Percentiles rank a stretch among this genome's conserved stretches.
These are phyloP conservation scores for Geopyxis carbonaria DNA, from an alignment of 495 filamentous ascomycete species.

Conservation along the genomic window DNA sequence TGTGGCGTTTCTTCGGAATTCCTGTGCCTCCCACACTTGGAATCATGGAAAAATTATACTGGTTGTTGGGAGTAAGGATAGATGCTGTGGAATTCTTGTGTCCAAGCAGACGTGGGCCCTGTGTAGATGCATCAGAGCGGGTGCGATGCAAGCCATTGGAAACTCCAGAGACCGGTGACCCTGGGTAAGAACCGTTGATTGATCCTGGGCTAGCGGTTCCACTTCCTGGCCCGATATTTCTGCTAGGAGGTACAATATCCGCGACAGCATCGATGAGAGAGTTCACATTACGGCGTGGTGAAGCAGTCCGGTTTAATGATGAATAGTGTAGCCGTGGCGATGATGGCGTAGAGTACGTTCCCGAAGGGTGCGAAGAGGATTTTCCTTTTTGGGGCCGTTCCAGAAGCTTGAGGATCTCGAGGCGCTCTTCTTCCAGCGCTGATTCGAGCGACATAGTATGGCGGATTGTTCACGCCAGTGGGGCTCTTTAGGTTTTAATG, in stretches of 20 bases:
- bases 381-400: slow-evolving; percentile 28
- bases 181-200: not conserved
- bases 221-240: too few relatives aligned
- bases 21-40: slow-evolving; percentile 10
- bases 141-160: slow-evolving; percentile 3
- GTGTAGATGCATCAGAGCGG: not conserved
- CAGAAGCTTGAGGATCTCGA: slow-evolving; percentile 49
- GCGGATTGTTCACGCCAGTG: too few relatives aligned
- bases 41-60: slow-evolving; percentile 19
- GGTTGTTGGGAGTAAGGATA: slow-evolving; percentile 14
- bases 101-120: slow-evolving; percentile 17
- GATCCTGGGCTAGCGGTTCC: slow-evolving; percentile 2
- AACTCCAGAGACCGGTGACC: not conserved
- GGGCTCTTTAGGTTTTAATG: too few relatives aligned
- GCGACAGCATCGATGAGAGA: slow-evolving; percentile 20
- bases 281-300: slow-evolving; percentile 23
- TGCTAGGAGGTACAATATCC: not conserved
- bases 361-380: slow-evolving; percentile 28
- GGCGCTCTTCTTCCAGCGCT: slow-evolving; percentile 54
- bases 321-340: slow-evolving; percentile 33
- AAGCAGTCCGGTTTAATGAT: slow-evolving; percentile 34
- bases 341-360: slow-evolving; percentile 32
- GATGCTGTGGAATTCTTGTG: slow-evolving; percentile 4
- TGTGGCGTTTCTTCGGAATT: slow-evolving; percentile 3
- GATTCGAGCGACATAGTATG: slow-evolving; percentile 45